These are phyloP conservation scores for Wickerhamia fluorescens DNA, from an alignment of 805 yeast genomes.

Conservation along the genomic window DNA sequence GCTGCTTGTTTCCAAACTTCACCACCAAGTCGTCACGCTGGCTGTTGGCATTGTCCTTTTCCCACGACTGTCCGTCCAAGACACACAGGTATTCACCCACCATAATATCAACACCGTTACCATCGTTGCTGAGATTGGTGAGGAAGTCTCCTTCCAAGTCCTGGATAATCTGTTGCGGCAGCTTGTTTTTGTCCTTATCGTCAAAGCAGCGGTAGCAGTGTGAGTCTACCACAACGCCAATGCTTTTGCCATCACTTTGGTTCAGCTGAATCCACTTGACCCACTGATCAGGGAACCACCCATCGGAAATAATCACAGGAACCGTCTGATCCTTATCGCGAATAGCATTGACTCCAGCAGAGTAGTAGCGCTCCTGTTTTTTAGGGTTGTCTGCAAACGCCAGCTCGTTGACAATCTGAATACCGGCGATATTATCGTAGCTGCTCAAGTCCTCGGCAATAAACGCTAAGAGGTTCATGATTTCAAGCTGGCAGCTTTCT, in stretches of 20 bases:
- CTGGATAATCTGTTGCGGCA: conserved; percentile 54
- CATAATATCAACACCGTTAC: conserved; percentile 54
- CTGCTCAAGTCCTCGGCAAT: conserved; percentile 52
- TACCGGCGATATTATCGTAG: conserved; percentile 67
- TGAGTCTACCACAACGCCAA: conserved; percentile 72
- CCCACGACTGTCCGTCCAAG: conserved; percentile 72
- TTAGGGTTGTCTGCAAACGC: conserved; percentile 49
- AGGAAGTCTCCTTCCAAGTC: conserved; percentile 48
- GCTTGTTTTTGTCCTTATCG: conserved; percentile 59
- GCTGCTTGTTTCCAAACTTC: conserved; percentile 56
- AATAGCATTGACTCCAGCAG: conserved; percentile 55
- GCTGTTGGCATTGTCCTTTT: conserved; percentile 33
- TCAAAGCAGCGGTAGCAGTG: conserved; percentile 86
- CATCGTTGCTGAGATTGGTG: conserved; percentile 39
- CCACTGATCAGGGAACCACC: conserved; percentile 88
- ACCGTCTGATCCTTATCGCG: conserved; percentile 46
- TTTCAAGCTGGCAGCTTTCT: conserved; percentile 32
- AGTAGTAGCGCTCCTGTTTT: conserved; percentile 55
- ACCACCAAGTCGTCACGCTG: conserved; percentile 49
- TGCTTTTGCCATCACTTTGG: conserved; percentile 22
- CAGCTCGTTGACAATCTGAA: conserved; percentile 84
- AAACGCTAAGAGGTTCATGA: conserved; percentile 47
- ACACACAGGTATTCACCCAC: conserved; percentile 93
- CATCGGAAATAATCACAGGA: conserved; percentile 82
- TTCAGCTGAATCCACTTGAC: conserved; percentile 53